Conservation (phyloP, 192 early-diverging fungal species). For the Entomortierella beljakovae region DNA sequence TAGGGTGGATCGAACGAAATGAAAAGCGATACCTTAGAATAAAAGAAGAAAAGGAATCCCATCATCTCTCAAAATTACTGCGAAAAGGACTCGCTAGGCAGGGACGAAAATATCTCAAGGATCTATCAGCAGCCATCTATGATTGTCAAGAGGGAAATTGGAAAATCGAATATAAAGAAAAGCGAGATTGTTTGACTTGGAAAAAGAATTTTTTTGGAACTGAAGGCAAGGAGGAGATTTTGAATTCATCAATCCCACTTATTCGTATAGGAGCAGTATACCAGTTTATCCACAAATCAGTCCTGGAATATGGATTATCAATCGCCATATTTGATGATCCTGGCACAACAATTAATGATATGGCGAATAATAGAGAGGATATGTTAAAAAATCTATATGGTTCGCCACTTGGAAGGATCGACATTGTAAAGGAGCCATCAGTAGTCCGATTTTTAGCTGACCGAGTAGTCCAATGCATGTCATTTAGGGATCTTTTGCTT, state of each 20-base stretch:
- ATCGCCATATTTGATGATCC: too few relatives aligned
- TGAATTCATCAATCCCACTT: neutral
- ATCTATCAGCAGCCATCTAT: slow-evolving; percentile 2
- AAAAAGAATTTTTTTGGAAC: slow-evolving; percentile 2
- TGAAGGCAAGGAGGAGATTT: neutral
- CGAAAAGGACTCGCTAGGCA: slow-evolving; percentile 1
- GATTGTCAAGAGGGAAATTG: slow-evolving; percentile 7
- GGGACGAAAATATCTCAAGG: slow-evolving; percentile 8
- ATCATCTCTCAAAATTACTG: neutral
- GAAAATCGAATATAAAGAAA: neutral
- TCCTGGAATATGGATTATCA: slow-evolving; percentile 16
- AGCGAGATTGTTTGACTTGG: neutral
- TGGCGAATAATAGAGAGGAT: too few relatives aligned
- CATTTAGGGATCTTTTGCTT: too few relatives aligned
- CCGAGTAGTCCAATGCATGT: too few relatives aligned
- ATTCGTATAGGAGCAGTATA: neutral
- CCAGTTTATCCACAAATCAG: neutral
- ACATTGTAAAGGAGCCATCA: too few relatives aligned
- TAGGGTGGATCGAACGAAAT: slow-evolving; percentile 9
- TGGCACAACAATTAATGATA: too few relatives aligned
- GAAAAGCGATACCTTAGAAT: neutral
- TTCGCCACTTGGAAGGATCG: too few relatives aligned
- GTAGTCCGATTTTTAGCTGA: too few relatives aligned
- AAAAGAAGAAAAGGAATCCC: neutral
- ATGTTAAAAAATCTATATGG: too few relatives aligned